A percentile compares a stretch with the other conserved stretches of the same genome.
Evolutionary conservation across 768 basidiomycete species (phyloP).

Genomic region (Dioszegia hungarica): DNA sequence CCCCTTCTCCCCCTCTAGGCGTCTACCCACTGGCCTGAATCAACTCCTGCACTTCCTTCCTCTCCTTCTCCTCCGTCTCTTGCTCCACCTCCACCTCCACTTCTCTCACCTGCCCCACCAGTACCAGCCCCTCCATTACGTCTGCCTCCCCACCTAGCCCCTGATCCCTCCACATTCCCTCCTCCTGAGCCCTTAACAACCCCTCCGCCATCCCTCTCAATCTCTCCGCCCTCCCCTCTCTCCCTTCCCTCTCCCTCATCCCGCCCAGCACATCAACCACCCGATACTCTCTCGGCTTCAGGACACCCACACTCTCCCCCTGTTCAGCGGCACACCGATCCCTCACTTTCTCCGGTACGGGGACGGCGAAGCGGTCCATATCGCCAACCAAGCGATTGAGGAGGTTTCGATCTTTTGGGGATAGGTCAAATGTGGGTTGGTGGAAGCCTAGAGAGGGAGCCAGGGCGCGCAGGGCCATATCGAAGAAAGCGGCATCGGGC

Average conservation of each 20-base stretch:
- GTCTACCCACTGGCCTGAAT: too few species aligned
- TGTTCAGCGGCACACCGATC: not conserved
- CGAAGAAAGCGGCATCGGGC: conserved; percentile 2
- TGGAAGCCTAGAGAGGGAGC: not conserved
- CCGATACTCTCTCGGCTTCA: not conserved
- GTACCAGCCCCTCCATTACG: not conserved
- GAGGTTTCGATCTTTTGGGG: not conserved
- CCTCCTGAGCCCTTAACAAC: conserved; percentile 5
- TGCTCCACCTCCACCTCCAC: too few species aligned
- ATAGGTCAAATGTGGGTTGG: not conserved
- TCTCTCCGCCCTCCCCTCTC: not conserved
- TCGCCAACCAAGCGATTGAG: not conserved
- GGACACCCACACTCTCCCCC: not conserved
- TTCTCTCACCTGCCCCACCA: not conserved
- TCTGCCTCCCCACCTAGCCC: not conserved
- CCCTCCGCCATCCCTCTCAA: conserved; percentile 1
- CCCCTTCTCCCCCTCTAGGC: too few species aligned
- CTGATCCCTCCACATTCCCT: conserved; percentile 6
- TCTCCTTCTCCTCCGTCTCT: too few species aligned
- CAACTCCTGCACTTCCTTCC: too few species aligned
- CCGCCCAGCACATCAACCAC: not conserved
- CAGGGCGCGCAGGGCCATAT: not conserved
- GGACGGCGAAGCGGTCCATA: not conserved
- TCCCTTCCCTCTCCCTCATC: not conserved
- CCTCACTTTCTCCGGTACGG: not conserved